A percentile compares a stretch with the other conserved stretches of the same genome.
Evolutionary conservation across 441 rosid species (phyloP).

Genomic region (Melastoma candidum): DNA sequence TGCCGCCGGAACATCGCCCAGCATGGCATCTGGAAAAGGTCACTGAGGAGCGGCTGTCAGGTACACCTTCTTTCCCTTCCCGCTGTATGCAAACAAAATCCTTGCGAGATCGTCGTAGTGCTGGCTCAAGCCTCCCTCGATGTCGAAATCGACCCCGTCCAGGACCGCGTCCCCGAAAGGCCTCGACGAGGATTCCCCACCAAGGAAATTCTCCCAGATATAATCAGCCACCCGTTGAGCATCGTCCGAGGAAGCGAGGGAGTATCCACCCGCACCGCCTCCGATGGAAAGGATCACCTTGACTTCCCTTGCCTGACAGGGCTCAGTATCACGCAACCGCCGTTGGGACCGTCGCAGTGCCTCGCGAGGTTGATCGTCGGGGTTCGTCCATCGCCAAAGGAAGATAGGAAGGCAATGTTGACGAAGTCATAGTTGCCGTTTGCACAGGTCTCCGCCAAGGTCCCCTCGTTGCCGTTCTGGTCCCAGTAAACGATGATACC

Average conservation of each 20-base stretch:
- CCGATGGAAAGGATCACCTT: slow-evolving; percentile 8
- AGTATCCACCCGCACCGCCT: slow-evolving; percentile 3
- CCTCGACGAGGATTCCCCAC: not conserved
- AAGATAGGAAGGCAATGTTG: slow-evolving; percentile 3
- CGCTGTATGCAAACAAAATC: not conserved
- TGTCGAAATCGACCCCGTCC: not conserved
- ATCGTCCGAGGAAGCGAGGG: not conserved
- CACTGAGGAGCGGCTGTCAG: slow-evolving; percentile 2
- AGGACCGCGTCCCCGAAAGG: slow-evolving; percentile 2
- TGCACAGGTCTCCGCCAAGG: not conserved
- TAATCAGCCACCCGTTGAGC: not conserved
- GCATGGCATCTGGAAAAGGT: slow-evolving; percentile 1
- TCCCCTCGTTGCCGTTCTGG: slow-evolving; percentile 4
- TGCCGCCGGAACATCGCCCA: slow-evolving; percentile 52
- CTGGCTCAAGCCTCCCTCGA: not conserved
- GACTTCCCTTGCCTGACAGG: slow-evolving; percentile 6
- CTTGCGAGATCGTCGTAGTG: slow-evolving; percentile 9
- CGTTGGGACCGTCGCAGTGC: slow-evolving; percentile 4
- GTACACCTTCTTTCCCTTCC: not conserved
- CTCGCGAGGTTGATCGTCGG: slow-evolving; percentile 7
- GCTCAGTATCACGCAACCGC: not conserved
- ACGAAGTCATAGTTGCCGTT: slow-evolving; percentile 4
- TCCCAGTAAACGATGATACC: slow-evolving; percentile 1
- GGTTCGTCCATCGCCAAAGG: slow-evolving; percentile 5
- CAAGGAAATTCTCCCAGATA: slow-evolving; percentile 6